Evolutionary conservation across 139 green algal species (phyloP).

Genomic region (Chlorella ohadii): DNA sequence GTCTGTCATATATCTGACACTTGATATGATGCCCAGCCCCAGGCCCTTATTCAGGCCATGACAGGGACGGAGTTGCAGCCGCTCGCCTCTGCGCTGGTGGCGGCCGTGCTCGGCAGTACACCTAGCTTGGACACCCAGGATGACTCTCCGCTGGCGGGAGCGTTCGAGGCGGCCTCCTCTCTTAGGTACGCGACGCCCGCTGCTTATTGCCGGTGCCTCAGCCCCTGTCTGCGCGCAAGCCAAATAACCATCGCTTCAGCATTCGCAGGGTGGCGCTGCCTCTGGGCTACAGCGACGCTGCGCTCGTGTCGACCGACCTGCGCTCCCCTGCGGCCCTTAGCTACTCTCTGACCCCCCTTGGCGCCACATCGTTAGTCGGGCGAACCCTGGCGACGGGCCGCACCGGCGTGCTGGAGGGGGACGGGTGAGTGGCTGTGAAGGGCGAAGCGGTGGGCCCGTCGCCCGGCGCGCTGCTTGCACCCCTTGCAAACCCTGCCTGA

Average conservation of each 20-base stretch:
- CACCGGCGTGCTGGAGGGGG: neutral
- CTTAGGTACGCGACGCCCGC: neutral
- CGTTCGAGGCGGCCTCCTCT: neutral
- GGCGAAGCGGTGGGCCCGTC: no score
- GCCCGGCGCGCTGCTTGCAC: no score
- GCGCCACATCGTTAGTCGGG: neutral
- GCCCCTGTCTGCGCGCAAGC: neutral
- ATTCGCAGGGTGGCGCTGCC: neutral
- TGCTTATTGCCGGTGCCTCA: neutral
- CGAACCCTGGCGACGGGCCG: neutral
- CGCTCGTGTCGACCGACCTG: constrained; percentile 1
- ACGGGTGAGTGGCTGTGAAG: neutral
- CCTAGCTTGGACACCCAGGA: neutral
- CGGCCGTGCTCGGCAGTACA: neutral
- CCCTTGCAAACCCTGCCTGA: no score
- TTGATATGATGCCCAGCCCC: no score
- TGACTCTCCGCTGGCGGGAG: neutral
- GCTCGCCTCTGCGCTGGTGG: neutral
- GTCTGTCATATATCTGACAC: no score
- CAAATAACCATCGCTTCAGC: no score
- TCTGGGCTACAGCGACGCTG: neutral
- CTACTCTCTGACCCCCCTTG: neutral
- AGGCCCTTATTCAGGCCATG: neutral
- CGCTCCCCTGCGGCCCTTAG: neutral
- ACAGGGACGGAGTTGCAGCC: neutral